Percentiles rank a stretch among this genome's conserved stretches.
Conservation (phyloP, 2,329 filamentous ascomycete genomes). For the Aspergillus costaricaensis region DNA sequence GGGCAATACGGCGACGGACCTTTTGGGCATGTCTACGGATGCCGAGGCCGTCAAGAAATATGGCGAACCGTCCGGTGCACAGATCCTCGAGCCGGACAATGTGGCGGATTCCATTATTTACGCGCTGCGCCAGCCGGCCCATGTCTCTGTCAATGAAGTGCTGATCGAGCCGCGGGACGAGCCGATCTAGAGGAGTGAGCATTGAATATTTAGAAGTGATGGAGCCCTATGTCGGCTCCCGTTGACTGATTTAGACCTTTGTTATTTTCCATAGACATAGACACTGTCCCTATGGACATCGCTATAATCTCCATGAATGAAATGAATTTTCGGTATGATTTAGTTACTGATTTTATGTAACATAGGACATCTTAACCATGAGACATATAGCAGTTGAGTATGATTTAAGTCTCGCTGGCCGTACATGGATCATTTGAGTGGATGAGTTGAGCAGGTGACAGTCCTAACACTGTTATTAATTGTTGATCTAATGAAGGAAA, state of each 20-base stretch:
- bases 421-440: no score
- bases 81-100: conserved; percentile 72
- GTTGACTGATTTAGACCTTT: background rate
- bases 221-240: background rate
- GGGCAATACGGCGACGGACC: conserved; percentile 72
- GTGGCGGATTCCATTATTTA: conserved; percentile 73
- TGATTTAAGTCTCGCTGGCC: no score
- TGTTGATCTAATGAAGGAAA: no score
- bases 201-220: background rate
- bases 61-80: conserved; percentile 72
- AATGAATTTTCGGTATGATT: no score
- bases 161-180: conserved; percentile 77
- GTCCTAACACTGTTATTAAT: no score
- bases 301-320: no score
- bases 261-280: background rate
- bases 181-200: conserved; percentile 57
- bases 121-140: conserved; percentile 70
- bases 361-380: no score
- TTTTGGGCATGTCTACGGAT: conserved; percentile 75
- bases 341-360: no score
- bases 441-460: no score
- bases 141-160: conserved; percentile 79
- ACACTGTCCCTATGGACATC: background rate
- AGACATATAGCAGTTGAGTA: no score
- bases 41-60: conserved; percentile 76